Conservation (phyloP, 2,329 filamentous ascomycete genomes). For the Colletotrichum tofieldiae region DNA sequence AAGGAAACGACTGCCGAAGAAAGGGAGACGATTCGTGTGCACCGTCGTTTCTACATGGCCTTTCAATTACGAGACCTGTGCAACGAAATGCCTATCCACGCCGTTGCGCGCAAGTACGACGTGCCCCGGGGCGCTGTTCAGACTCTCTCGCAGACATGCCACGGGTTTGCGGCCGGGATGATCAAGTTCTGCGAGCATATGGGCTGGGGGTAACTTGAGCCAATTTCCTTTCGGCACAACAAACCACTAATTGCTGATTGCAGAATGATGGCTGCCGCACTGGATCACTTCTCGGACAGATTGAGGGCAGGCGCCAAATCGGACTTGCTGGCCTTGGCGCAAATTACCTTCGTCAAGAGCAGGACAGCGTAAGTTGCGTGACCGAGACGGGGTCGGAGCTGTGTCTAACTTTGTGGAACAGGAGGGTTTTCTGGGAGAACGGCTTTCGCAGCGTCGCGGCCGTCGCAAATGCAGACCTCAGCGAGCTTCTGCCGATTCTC, state of each 20-base stretch:
- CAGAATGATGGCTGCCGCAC: slow-evolving; percentile 77
- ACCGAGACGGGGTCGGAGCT: slow-evolving; percentile 5
- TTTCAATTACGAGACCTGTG: slow-evolving; percentile 85
- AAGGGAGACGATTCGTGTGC: slow-evolving; percentile 73
- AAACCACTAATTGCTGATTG: slow-evolving; percentile 30
- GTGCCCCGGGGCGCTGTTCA: slow-evolving; percentile 80
- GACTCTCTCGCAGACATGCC: slow-evolving; percentile 80
- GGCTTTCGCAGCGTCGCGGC: slow-evolving; percentile 79
- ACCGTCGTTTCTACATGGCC: slow-evolving; percentile 81
- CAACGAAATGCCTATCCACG: slow-evolving; percentile 81
- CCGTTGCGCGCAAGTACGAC: slow-evolving; percentile 79
- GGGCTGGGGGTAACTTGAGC: slow-evolving; percentile 74
- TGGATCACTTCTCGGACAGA: slow-evolving; percentile 83
- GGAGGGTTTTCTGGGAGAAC: slow-evolving; percentile 80
- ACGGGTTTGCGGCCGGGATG: slow-evolving; percentile 85
- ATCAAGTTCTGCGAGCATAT: slow-evolving; percentile 85
- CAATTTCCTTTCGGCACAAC: neutral
- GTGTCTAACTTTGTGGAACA: slow-evolving; percentile 43
- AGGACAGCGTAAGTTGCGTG: slow-evolving; percentile 72
- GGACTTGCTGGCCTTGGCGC: slow-evolving; percentile 79
- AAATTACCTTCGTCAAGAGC: slow-evolving; percentile 83
- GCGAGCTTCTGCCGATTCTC: slow-evolving; percentile 79
- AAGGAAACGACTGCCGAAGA: slow-evolving; percentile 75
- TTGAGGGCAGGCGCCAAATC: slow-evolving; percentile 80
- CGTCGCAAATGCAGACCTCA: slow-evolving; percentile 78